phyloP scores from a whole-genome alignment of 2,329 filamentous ascomycete genomes.

The Monilinia fructicola region DNA sequence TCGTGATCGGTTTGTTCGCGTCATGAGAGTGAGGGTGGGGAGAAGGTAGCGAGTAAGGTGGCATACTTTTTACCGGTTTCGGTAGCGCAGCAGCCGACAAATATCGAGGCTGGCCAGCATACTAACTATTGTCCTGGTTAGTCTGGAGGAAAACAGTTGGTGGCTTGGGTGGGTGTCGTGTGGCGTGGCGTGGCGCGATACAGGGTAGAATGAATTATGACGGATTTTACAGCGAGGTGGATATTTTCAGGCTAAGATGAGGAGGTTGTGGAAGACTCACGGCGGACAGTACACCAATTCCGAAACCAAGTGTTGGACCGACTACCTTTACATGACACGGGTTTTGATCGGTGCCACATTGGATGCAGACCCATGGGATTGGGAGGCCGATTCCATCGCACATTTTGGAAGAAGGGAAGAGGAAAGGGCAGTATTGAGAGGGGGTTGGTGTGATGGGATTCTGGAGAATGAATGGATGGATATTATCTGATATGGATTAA shows the following conservation, averaged over 20 bases:
- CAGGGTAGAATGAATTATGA: neutral
- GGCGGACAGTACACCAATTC: slow-evolving; percentile 49
- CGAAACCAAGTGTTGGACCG: slow-evolving; percentile 52
- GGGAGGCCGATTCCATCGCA: slow-evolving; percentile 22
- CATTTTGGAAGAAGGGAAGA: slow-evolving; percentile 10
- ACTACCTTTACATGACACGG: slow-evolving; percentile 58
- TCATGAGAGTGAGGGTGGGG: too few species aligned
- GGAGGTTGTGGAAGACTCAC: slow-evolving; percentile 42
- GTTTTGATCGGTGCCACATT: slow-evolving; percentile 57
- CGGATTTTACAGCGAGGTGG: neutral
- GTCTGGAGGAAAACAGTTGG: neutral
- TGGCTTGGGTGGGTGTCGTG: neutral
- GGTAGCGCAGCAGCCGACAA: slow-evolving; percentile 57
- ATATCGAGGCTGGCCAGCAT: slow-evolving; percentile 55
- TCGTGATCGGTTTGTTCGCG: neutral
- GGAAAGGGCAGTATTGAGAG: neutral
- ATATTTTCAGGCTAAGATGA: neutral
- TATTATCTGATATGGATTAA: slow-evolving; percentile 1
- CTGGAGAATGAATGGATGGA: neutral
- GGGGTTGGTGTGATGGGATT: neutral
- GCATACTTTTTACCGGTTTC: slow-evolving; percentile 54
- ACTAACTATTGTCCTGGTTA: slow-evolving; percentile 44
- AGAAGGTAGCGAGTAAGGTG: neutral
- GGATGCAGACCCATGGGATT: slow-evolving; percentile 29
- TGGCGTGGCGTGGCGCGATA: neutral